A percentile compares a stretch with the other conserved stretches of the same genome.
phyloP scores from a whole-genome alignment of 768 basidiomycete genomes.

The Suillus discolor region DNA sequence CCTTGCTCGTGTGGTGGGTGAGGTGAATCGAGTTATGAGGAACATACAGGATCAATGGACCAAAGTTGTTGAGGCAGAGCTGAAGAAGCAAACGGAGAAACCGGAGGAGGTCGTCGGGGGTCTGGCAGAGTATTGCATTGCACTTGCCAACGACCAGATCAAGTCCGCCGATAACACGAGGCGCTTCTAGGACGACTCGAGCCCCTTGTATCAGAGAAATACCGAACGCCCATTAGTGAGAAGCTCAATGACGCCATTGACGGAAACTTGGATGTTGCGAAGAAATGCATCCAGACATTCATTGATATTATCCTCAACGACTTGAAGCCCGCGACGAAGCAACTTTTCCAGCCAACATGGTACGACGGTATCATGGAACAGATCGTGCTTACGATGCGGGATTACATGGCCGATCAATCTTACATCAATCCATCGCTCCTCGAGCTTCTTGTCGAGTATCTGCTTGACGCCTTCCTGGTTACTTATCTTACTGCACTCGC shows the following conservation, averaged over 20 bases:
- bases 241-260: conserved; percentile 95
- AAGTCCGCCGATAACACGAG: conserved; percentile 93
- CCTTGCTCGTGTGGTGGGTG: conserved; percentile 86
- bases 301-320: conserved; percentile 97
- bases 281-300: conserved; percentile 93
- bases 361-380: conserved; percentile 88
- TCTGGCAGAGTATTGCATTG: conserved; percentile 94
- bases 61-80: conserved; percentile 78
- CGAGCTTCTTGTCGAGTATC: conserved; percentile 90
- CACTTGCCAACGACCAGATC: conserved; percentile 96
- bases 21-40: conserved; percentile 88
- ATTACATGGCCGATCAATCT: conserved; percentile 91
- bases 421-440: conserved; percentile 90
- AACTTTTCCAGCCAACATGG: conserved; percentile 83
- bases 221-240: conserved; percentile 79
- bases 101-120: conserved; percentile 88
- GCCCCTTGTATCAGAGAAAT: conserved; percentile 91
- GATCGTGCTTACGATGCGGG: conserved; percentile 92
- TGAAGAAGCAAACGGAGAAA: conserved; percentile 85
- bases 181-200: conserved; percentile 83
- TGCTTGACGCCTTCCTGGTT: conserved; percentile 88
- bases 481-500: conserved; percentile 87
- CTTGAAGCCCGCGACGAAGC: conserved; percentile 82
- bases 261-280: conserved; percentile 97
- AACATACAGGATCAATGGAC: conserved; percentile 87